Evolutionary conservation across 2,329 filamentous ascomycete species (phyloP).

Genomic region (Lojkania enalia): DNA sequence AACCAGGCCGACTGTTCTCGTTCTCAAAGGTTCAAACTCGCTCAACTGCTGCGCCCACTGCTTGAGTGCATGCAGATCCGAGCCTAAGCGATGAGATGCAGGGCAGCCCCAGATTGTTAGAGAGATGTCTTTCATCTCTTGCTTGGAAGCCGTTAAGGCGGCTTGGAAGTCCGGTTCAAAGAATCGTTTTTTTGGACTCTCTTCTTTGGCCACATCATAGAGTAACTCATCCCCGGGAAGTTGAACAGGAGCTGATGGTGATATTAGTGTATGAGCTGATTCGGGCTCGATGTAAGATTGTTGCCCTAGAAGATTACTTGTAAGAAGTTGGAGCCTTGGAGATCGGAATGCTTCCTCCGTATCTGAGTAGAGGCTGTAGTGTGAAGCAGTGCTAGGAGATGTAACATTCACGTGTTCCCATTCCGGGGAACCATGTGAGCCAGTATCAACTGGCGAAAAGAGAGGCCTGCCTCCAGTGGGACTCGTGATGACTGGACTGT

Average conservation of each 20-base stretch:
- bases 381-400: constrained; percentile 16
- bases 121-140: constrained; percentile 17
- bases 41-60: constrained; percentile 13
- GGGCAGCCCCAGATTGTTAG: constrained; percentile 18
- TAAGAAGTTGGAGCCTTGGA: constrained; percentile 13
- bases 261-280: constrained; percentile 11
- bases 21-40: constrained; percentile 15
- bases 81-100: constrained; percentile 11
- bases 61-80: constrained; percentile 14
- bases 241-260: constrained; percentile 14
- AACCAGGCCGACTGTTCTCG: constrained; percentile 14
- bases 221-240: constrained; percentile 17
- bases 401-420: constrained; percentile 14
- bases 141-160: constrained; percentile 8
- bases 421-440: constrained; percentile 8
- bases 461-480: neutral
- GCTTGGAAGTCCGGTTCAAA: constrained; percentile 14
- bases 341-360: constrained; percentile 9
- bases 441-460: constrained; percentile 1
- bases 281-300: neutral
- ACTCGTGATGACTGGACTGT: constrained; percentile 8
- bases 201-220: constrained; percentile 13
- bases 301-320: constrained; percentile 8
- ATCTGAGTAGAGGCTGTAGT: constrained; percentile 15
- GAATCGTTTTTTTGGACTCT: constrained; percentile 4